Evolutionary conservation across 495 filamentous ascomycete genomes (phyloP).

Genomic region (Penicillium simplicissimum): DNA sequence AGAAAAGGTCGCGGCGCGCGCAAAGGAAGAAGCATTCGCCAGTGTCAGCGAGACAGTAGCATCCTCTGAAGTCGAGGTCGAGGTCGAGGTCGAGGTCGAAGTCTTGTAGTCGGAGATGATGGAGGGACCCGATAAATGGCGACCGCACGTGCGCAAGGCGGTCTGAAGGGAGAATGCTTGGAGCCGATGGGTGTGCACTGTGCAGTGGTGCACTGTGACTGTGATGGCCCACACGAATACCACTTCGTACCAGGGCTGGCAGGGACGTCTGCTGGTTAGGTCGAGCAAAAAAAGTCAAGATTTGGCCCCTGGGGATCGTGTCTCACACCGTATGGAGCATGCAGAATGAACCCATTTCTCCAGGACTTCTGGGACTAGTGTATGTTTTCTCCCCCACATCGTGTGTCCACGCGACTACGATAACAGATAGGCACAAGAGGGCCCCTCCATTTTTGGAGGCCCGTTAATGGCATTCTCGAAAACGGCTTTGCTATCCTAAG

Average conservation of each 20-base stretch:
- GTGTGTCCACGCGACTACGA: conserved; percentile 12
- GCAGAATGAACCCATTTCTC: conserved; percentile 2
- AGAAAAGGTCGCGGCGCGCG: conserved; percentile 8
- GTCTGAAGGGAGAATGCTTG: conserved; percentile 17
- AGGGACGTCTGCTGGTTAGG: neutral
- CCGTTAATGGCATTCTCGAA: neutral
- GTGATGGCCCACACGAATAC: neutral
- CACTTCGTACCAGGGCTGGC: neutral
- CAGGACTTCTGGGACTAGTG: conserved; percentile 1
- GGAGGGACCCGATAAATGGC: conserved; percentile 16
- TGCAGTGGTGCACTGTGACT: too few relatives aligned
- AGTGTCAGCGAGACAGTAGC: conserved; percentile 12
- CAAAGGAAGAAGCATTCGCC: neutral
- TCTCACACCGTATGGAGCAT: conserved; percentile 6
- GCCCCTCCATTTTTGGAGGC: neutral
- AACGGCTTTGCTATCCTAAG: neutral
- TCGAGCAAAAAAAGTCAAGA: neutral
- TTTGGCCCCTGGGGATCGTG: conserved; percentile 4
- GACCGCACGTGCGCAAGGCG: conserved; percentile 36
- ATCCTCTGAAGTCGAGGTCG: conserved; percentile 11
- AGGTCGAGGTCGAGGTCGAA: conserved; percentile 5
- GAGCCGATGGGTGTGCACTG: too few relatives aligned
- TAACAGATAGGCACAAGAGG: conserved; percentile 16
- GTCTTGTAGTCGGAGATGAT: conserved; percentile 3
- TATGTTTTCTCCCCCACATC: conserved; percentile 13